Conservation (phyloP, 2,329 filamentous ascomycete genomes). For the Fusarium incarnatum region DNA sequence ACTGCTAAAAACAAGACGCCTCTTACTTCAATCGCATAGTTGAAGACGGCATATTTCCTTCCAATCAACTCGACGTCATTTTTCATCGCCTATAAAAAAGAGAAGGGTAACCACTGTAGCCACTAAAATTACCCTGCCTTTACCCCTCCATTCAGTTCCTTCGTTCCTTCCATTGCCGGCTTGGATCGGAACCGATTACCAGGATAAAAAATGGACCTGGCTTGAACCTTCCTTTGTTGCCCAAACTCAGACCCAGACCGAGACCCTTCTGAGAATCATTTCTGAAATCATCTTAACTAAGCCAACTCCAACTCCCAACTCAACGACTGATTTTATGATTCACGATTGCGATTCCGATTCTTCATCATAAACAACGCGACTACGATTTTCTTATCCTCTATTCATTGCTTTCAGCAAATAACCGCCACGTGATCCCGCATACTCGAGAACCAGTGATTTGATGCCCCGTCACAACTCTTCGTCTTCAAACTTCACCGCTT, state of each 20-base stretch:
- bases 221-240: constrained; percentile 20
- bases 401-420: constrained; percentile 12
- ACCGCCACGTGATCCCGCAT: constrained; percentile 42
- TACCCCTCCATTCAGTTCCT: not conserved
- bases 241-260: constrained; percentile 3
- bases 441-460: constrained; percentile 46
- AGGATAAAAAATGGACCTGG: constrained; percentile 39
- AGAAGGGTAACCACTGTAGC: not conserved
- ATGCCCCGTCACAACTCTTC: constrained; percentile 48
- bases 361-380: not conserved
- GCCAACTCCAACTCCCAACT: constrained; percentile 20
- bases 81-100: constrained; percentile 24
- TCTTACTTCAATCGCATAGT: constrained; percentile 9
- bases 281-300: constrained; percentile 28
- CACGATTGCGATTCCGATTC: constrained; percentile 14
- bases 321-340: constrained; percentile 20
- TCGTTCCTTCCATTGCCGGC: constrained; percentile 40
- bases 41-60: not conserved
- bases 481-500: constrained; percentile 47
- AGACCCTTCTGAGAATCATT: constrained; percentile 34
- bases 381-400: not conserved
- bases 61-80: constrained; percentile 37
- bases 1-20: not conserved
- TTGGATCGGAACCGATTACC: constrained; percentile 41
- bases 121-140: not conserved